Percentiles rank a stretch among this genome's conserved stretches.
Evolutionary conservation across 805 yeast genomes (phyloP).

Genomic region (Blastobotrys attinorum): DNA sequence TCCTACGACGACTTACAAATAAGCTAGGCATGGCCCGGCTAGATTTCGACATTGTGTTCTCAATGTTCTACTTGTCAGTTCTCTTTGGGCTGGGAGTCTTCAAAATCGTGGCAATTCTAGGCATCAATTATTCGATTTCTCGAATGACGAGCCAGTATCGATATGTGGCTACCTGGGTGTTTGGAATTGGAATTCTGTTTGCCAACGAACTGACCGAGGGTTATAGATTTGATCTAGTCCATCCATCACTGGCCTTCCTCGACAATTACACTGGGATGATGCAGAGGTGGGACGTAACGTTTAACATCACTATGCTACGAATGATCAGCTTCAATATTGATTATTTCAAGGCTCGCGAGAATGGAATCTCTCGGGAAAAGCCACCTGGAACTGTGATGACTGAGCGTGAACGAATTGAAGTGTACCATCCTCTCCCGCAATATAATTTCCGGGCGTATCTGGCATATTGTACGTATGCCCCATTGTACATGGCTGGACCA

Average conservation of each 20-base stretch:
- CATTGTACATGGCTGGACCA: slow-evolving; percentile 93
- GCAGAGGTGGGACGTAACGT: slow-evolving; percentile 92
- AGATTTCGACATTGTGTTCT: slow-evolving; percentile 67
- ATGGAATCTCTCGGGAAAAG: slow-evolving; percentile 2
- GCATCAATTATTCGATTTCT: slow-evolving; percentile 45
- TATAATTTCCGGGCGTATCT: slow-evolving; percentile 61
- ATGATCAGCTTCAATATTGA: slow-evolving; percentile 80
- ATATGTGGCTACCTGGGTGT: slow-evolving; percentile 51
- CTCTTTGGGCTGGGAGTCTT: slow-evolving; percentile 75
- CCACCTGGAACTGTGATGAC: slow-evolving; percentile 10
- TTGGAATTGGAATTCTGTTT: slow-evolving; percentile 72
- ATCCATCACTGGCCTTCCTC: slow-evolving; percentile 38
- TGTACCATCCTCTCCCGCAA: slow-evolving; percentile 48
- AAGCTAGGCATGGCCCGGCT: slow-evolving; percentile 30
- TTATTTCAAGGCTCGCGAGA: slow-evolving; percentile 31
- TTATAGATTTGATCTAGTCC: slow-evolving; percentile 40
- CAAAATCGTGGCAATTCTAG: slow-evolving; percentile 52
- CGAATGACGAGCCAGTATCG: slow-evolving; percentile 15
- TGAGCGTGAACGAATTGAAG: slow-evolving; percentile 55
- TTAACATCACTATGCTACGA: slow-evolving; percentile 79
- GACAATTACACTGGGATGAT: slow-evolving; percentile 72
- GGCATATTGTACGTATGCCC: slow-evolving; percentile 76
- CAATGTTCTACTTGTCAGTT: slow-evolving; percentile 55
- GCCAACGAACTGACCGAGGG: slow-evolving; percentile 62
- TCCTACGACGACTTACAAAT: slow-evolving; percentile 34